Evolutionary conservation across 1,139 yeast genomes (phyloP).

Genomic region (Blastobotrys persicus): DNA sequence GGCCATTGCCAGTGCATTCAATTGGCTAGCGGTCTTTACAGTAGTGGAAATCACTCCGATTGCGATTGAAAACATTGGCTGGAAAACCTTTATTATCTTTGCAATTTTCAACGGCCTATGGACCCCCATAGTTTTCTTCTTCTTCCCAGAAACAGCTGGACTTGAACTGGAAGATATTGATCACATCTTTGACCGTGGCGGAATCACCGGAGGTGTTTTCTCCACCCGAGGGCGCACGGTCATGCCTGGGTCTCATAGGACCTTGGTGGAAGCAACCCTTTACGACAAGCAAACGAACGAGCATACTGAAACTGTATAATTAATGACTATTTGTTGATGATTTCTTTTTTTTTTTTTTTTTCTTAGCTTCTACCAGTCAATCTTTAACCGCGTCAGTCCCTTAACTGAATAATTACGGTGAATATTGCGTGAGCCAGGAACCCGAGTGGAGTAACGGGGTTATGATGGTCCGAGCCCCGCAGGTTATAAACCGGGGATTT

Average conservation of each 20-base stretch:
- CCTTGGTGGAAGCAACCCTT: slow-evolving; percentile 11
- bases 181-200: slow-evolving; percentile 32
- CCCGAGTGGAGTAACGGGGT: not conserved
- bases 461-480: not conserved
- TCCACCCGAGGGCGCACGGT: slow-evolving; percentile 14
- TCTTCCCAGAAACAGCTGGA: slow-evolving; percentile 43
- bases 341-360: too few relatives aligned
- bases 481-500: not conserved
- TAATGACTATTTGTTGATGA: too few relatives aligned
- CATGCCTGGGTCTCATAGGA: slow-evolving; percentile 13
- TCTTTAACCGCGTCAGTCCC: too few relatives aligned
- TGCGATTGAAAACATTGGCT: slow-evolving; percentile 40
- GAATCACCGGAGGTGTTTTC: slow-evolving; percentile 17
- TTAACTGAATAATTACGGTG: too few relatives aligned
- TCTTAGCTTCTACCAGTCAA: too few relatives aligned
- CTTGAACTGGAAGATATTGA: slow-evolving; percentile 47
- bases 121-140: slow-evolving; percentile 53
- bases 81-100: slow-evolving; percentile 39
- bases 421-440: too few relatives aligned
- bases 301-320: not conserved
- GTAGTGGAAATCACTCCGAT: slow-evolving; percentile 43
- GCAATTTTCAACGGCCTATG: slow-evolving; percentile 48
- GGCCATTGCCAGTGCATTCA: slow-evolving; percentile 44
- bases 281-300: slow-evolving; percentile 3
- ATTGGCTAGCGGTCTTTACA: slow-evolving; percentile 48